Evolutionary conservation across 1,284 basidiomycete species (phyloP), one percentile per base, ranked within the genome.

Genomic region (Rhodofomes roseus): DNA sequence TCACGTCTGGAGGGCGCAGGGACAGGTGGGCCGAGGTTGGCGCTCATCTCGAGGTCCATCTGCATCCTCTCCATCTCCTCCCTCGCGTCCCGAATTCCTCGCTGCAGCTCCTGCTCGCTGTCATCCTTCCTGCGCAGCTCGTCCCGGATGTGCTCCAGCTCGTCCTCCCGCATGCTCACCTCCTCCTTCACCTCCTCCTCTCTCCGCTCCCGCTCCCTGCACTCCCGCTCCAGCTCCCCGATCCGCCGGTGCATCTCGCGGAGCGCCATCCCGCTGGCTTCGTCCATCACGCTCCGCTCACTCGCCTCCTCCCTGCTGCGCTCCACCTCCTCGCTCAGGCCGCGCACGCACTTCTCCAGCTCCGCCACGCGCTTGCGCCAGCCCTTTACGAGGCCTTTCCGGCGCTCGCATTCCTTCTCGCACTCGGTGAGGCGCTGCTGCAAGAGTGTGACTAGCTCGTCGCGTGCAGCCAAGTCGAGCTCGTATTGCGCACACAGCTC

Each of bases 311-410:
- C 83, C 53, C 85, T 76, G 58, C 83, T 86, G 3, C 77, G 75
- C 53, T 91, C 89, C 18, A 88, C 83, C 66, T 89, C 85, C 43
- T 88, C 87, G 66, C 90, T 85, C 22, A 92, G 77, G 58, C 77
- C 73, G 14, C 83, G 76, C 60, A 85, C 84, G 59, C 82, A 77
- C 63, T 76, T 79, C 73, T 92, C 88, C 43, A 92, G 74, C 64
- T 90, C 87, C 44, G 76, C 76, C 5, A 90, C 86, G 64, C 87
- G 89, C 74, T 87, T 88, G 74, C 86, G 87, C 85, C 87, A 90
- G 4, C 76, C 76, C 41, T 81, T 74, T 37, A 89, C 69, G 0
- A 80, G 75, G 16, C 63, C 74, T 67, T 79, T 81, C 55, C 87
- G 81, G 64, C 83, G 82, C 34, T 78, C 77, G 9, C 81, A 83